Percentiles rank a stretch among this genome's conserved stretches.
Conservation (phyloP, 1,284 basidiomycete genomes). For the Abortiporus biennis region DNA sequence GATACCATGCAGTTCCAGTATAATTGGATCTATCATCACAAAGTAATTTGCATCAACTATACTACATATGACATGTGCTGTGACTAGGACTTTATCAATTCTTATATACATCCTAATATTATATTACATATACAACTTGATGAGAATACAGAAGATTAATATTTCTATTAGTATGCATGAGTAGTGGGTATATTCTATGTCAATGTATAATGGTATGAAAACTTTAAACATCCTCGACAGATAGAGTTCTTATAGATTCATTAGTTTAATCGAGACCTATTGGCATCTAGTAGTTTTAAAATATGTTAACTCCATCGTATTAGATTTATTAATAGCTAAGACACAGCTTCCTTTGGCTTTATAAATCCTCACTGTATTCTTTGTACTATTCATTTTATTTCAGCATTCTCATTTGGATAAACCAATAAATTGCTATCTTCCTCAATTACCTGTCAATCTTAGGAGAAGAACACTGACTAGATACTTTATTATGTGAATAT, state of each 20-base stretch:
- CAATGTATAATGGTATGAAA: conserved; percentile 9
- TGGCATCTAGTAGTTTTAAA: conserved; percentile 5
- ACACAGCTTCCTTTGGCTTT: conserved; percentile 16
- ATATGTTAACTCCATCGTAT: conserved; percentile 10
- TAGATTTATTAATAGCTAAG: conserved; percentile 8
- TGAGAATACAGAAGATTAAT: conserved; percentile 3
- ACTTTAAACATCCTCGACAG: not conserved
- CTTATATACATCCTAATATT: conserved; percentile 19
- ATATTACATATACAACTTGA: conserved; percentile 20
- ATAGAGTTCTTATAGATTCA: conserved; percentile 23
- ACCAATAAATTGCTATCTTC: conserved; percentile 9
- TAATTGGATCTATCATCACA: conserved; percentile 21
- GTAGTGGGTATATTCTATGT: conserved; percentile 28
- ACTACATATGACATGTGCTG: conserved; percentile 28
- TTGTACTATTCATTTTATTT: conserved; percentile 19
- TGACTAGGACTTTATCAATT: conserved; percentile 30
- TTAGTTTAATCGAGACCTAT: conserved; percentile 17
- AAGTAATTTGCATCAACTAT: conserved; percentile 21
- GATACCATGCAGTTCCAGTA: conserved; percentile 13
- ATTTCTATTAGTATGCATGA: conserved; percentile 26
- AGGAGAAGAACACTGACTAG: not conserved
- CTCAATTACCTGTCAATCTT: conserved; percentile 1
- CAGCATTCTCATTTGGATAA: conserved; percentile 14
- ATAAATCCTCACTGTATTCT: conserved; percentile 18
- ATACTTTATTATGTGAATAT: not conserved